Conservation (phyloP, 768 basidiomycete genomes). For the Hydnomerulius pinastri region DNA sequence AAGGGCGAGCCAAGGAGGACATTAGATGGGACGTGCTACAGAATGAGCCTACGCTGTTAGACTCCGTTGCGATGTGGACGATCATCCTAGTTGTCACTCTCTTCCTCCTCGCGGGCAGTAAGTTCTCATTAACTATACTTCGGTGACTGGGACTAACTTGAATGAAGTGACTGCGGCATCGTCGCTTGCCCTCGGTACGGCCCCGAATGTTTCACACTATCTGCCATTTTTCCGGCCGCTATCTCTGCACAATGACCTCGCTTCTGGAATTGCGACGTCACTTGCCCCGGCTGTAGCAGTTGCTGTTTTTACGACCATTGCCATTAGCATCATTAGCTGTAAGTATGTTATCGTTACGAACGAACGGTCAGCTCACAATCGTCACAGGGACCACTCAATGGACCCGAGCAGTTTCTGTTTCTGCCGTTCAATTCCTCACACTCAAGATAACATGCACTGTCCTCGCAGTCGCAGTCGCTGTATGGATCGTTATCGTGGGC, state of each 20-base stretch:
- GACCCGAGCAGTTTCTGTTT: constrained; percentile 62
- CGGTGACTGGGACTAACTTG: constrained; percentile 5
- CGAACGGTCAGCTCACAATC: not conserved
- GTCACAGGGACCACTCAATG: constrained; percentile 52
- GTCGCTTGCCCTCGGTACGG: constrained; percentile 65
- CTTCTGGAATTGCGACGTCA: constrained; percentile 64
- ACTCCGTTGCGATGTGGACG: constrained; percentile 57
- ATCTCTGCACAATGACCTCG: constrained; percentile 48
- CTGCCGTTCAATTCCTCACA: constrained; percentile 54
- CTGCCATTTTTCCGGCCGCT: constrained; percentile 63
- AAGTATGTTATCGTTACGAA: constrained; percentile 27
- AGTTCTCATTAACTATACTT: constrained; percentile 26
- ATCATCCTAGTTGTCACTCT: constrained; percentile 51
- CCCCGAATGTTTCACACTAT: constrained; percentile 74
- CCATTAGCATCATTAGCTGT: constrained; percentile 58
- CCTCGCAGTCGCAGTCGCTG: constrained; percentile 50
- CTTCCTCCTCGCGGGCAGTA: constrained; percentile 60
- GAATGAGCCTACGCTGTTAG: constrained; percentile 49
- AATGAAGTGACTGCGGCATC: constrained; percentile 66
- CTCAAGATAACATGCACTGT: constrained; percentile 68
- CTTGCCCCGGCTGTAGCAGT: constrained; percentile 68
- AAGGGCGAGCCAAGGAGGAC: constrained; percentile 82
- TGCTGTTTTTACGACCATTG: constrained; percentile 57
- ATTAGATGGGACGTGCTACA: constrained; percentile 80
- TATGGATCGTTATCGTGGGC: constrained; percentile 68